phyloP scores from a whole-genome alignment of 768 basidiomycete species.

The Serendipita sp. region DNA sequence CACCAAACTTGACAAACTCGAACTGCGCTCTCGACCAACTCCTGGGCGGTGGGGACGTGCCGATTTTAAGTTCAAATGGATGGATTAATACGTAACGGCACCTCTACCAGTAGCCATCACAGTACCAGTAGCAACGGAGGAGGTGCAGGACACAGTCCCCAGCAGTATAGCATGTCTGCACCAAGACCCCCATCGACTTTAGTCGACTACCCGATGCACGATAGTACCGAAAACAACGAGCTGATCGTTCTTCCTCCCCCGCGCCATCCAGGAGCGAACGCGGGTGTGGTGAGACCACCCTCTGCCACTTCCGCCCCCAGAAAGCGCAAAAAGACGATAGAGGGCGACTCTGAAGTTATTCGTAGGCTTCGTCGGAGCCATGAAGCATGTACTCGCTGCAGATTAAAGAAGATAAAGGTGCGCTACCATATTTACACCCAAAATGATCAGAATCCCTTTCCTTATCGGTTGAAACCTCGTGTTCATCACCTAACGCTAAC shows the following conservation, averaged over 20 bases:
- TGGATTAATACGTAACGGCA: too few relatives aligned
- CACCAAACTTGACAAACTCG: too few relatives aligned
- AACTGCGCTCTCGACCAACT: too few relatives aligned
- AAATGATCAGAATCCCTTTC: slow-evolving; percentile 16
- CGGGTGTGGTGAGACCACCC: slow-evolving; percentile 8
- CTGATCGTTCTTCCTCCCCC: slow-evolving; percentile 8
- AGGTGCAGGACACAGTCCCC: too few relatives aligned
- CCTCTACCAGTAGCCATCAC: too few relatives aligned
- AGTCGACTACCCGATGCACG: slow-evolving; percentile 2
- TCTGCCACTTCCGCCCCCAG: slow-evolving; percentile 18
- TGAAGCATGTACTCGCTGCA: slow-evolving; percentile 84
- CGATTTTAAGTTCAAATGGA: too few relatives aligned
- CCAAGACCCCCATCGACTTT: background rate
- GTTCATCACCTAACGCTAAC: slow-evolving; percentile 14
- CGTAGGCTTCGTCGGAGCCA: slow-evolving; percentile 74
- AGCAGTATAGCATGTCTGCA: too few relatives aligned
- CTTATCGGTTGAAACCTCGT: slow-evolving; percentile 3
- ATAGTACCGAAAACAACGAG: slow-evolving; percentile 8
- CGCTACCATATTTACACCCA: slow-evolving; percentile 31
- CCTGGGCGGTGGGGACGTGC: too few relatives aligned
- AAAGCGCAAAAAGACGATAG: slow-evolving; percentile 36
- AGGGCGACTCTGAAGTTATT: slow-evolving; percentile 37
- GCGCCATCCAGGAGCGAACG: slow-evolving; percentile 7
- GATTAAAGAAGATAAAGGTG: slow-evolving; percentile 94
- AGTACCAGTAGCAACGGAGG: too few relatives aligned